A percentile compares a stretch with the other conserved stretches of the same genome.
These are phyloP conservation scores for Furcasterigmium sp. DNA, from an alignment of 2,329 filamentous ascomycete species.

Conservation along the genomic window DNA sequence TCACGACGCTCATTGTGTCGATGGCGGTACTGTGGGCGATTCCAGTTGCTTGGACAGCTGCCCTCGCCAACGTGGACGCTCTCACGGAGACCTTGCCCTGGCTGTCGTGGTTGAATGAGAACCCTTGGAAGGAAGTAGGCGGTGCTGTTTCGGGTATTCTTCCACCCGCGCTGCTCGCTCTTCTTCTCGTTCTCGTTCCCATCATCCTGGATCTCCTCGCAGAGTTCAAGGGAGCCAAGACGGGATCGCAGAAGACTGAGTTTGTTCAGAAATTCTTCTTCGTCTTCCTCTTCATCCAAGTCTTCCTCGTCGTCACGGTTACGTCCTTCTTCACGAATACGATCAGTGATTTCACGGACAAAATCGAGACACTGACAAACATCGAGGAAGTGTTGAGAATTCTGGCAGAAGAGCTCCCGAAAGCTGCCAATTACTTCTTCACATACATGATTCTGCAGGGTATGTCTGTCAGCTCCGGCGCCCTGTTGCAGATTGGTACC, in stretches of 20 bases:
- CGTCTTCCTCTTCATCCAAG: slow-evolving; percentile 85
- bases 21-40: slow-evolving; percentile 89
- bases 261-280: slow-evolving; percentile 94
- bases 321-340: slow-evolving; percentile 65
- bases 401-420: slow-evolving; percentile 75
- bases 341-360: slow-evolving; percentile 56
- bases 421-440: slow-evolving; percentile 94
- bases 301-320: slow-evolving; percentile 90
- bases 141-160: slow-evolving; percentile 76
- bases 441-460: slow-evolving; percentile 97
- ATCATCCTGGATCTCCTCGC: slow-evolving; percentile 72
- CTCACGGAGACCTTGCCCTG: slow-evolving; percentile 62
- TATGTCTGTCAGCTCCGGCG: slow-evolving; percentile 83
- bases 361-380: slow-evolving; percentile 36
- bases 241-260: slow-evolving; percentile 70
- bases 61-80: slow-evolving; percentile 70
- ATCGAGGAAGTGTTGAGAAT: slow-evolving; percentile 64
- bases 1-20: slow-evolving; percentile 59
- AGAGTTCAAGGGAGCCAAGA: slow-evolving; percentile 72
- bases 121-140: slow-evolving; percentile 54
- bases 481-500: slow-evolving; percentile 75
- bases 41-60: slow-evolving; percentile 82
- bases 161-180: slow-evolving; percentile 68
- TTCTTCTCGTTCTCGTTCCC: slow-evolving; percentile 78
- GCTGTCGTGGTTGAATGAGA: slow-evolving; percentile 64